Evolutionary conservation across 2,329 filamentous ascomycete genomes (phyloP).

Genomic region (Fusarium ramigenum): DNA sequence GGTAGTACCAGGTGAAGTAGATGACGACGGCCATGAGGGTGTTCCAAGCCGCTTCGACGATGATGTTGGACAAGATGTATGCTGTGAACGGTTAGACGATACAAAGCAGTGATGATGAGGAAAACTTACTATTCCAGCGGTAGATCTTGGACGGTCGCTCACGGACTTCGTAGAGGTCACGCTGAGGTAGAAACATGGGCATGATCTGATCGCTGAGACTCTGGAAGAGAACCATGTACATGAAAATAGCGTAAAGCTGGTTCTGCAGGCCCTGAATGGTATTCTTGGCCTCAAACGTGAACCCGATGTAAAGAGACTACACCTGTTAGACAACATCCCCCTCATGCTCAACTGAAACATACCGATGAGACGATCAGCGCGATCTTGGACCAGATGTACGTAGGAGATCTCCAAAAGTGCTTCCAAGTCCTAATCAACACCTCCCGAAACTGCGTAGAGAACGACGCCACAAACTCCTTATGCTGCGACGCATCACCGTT

Average conservation of each 20-base stretch:
- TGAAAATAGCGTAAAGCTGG: slow-evolving; percentile 74
- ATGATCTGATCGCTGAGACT: slow-evolving; percentile 69
- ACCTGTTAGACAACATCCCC: background rate
- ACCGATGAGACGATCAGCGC: slow-evolving; percentile 41
- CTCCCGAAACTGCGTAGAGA: slow-evolving; percentile 46
- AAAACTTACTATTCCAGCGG: slow-evolving; percentile 41
- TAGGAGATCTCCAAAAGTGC: slow-evolving; percentile 55
- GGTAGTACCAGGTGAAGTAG: slow-evolving; percentile 44
- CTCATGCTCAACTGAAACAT: background rate
- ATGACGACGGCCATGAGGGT: slow-evolving; percentile 36
- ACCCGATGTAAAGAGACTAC: slow-evolving; percentile 69
- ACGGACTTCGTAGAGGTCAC: slow-evolving; percentile 72
- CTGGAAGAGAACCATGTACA: slow-evolving; percentile 74
- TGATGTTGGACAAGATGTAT: slow-evolving; percentile 37
- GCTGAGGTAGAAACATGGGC: slow-evolving; percentile 75
- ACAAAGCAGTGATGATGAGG: fast-evolving
- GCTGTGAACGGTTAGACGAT: slow-evolving; percentile 4
- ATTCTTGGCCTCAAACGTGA: slow-evolving; percentile 67
- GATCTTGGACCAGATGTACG: slow-evolving; percentile 68
- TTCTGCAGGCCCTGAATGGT: slow-evolving; percentile 72
- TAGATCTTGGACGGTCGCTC: slow-evolving; percentile 75
- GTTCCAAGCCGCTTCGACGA: slow-evolving; percentile 40
- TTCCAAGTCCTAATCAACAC: slow-evolving; percentile 50
- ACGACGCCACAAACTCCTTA: slow-evolving; percentile 46
- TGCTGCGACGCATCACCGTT: slow-evolving; percentile 35